phyloP scores from a whole-genome alignment of 2,329 filamentous ascomycete species.

The Neocatenulostroma microsporum region DNA sequence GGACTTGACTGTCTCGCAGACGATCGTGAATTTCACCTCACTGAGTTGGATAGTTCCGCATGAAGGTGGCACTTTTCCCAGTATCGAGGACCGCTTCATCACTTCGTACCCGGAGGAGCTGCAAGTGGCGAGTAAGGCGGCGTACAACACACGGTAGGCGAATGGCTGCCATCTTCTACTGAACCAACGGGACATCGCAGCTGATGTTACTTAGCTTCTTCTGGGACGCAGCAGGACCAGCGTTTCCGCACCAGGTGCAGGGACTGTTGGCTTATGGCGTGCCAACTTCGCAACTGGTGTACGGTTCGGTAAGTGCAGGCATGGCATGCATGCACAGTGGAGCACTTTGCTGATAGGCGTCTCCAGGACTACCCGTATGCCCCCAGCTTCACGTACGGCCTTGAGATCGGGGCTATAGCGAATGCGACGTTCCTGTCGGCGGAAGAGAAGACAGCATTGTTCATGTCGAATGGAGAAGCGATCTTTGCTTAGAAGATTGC shows the following conservation, averaged over 20 bases:
- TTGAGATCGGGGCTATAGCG: constrained; percentile 7
- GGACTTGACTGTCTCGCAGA: constrained; percentile 39
- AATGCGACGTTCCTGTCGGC: constrained; percentile 7
- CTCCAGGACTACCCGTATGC: constrained; percentile 12
- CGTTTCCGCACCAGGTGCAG: constrained; percentile 31
- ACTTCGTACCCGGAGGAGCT: constrained; percentile 22
- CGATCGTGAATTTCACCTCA: constrained; percentile 35
- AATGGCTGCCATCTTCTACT: not conserved
- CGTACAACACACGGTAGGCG: constrained; percentile 2
- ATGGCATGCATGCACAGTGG: not conserved
- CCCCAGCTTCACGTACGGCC: constrained; percentile 5
- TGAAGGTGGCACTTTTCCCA: constrained; percentile 36
- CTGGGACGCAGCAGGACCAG: constrained; percentile 33
- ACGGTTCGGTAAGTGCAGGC: constrained; percentile 28
- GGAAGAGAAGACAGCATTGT: constrained; percentile 8
- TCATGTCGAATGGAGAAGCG: constrained; percentile 2
- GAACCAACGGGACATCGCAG: not conserved
- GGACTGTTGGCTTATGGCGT: constrained; percentile 29
- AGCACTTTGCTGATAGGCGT: not conserved
- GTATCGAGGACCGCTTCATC: constrained; percentile 36
- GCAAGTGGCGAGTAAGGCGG: constrained; percentile 18
- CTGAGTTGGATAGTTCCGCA: constrained; percentile 42
- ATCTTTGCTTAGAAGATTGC: too few species aligned
- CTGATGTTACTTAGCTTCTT: constrained; percentile 18
- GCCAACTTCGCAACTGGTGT: constrained; percentile 27